Conservation (phyloP, 2,329 filamentous ascomycete genomes). For the Westerdykella sp. region DNA sequence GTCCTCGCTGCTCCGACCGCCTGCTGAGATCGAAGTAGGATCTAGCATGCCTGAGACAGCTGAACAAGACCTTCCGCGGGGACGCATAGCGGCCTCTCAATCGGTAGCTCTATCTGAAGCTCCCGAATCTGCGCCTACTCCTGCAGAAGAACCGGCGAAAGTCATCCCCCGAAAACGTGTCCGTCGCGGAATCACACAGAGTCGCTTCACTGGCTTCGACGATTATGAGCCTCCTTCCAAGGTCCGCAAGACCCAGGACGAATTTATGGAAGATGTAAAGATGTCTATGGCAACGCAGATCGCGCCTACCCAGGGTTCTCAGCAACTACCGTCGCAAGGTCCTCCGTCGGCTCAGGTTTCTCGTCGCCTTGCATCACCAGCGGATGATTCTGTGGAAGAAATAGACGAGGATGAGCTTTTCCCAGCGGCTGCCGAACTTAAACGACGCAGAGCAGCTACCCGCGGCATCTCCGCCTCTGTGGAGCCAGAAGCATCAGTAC, state of each 20-base stretch:
- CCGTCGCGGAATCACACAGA: slow-evolving; percentile 33
- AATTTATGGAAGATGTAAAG: slow-evolving; percentile 20
- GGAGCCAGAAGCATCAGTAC: slow-evolving; percentile 36
- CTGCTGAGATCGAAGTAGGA: slow-evolving; percentile 40
- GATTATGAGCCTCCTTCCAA: slow-evolving; percentile 41
- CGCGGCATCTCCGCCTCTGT: slow-evolving; percentile 23
- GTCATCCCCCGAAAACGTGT: slow-evolving; percentile 26
- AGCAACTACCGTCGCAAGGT: slow-evolving; percentile 20
- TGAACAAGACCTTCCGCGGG: neutral
- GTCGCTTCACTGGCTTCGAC: slow-evolving; percentile 69
- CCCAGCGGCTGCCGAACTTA: slow-evolving; percentile 70
- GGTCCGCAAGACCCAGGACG: slow-evolving; percentile 20
- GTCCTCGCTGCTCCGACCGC: slow-evolving; percentile 60
- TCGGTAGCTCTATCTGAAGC: slow-evolving; percentile 14
- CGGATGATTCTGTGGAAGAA: slow-evolving; percentile 18
- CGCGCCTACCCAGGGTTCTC: slow-evolving; percentile 17
- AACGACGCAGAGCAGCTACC: slow-evolving; percentile 56
- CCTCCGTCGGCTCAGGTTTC: slow-evolving; percentile 13
- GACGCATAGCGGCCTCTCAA: slow-evolving; percentile 9
- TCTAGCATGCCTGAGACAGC: slow-evolving; percentile 17
- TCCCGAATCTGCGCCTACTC: slow-evolving; percentile 10
- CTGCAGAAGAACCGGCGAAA: slow-evolving; percentile 17
- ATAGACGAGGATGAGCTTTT: slow-evolving; percentile 55
- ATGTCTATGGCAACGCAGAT: slow-evolving; percentile 19
- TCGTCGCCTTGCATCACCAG: slow-evolving; percentile 18